Base-by-base conservation (phyloP, 2,329 filamentous ascomycete species). In the Pyrenophora graminea region DNA sequence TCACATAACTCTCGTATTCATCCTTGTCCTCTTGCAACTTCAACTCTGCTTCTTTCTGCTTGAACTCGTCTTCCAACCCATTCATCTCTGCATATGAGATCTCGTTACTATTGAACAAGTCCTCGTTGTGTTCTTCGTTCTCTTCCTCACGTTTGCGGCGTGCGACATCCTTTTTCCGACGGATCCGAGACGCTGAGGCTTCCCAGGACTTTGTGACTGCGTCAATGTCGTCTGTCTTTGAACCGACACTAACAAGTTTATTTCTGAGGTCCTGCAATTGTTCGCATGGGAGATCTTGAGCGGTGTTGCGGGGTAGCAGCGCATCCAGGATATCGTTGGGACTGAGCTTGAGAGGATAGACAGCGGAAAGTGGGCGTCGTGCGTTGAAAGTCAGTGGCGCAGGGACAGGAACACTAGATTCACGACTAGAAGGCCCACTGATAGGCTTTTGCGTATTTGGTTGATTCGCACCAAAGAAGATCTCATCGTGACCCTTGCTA, bases 61-160 rank as follows among this genome's bases (percentile, higher is more conserved):
- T 80, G 58, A 82, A 82, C 25, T 82, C 80, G 41, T 80, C 76
- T 60, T 84, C 82, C 8, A 84, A 69, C 13, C 74, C 74, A 32
- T 77, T 78, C 58, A 84, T 81, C 41, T 84, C 81, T 10, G 80
- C 80, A 63, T 84, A 84, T 0, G 80, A 80, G 38, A 84, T 83
- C 56, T 82, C 78, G 47, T 83, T 77, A 41, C 76, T 76, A 55
- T 84, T 79, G 69, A 83, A 84, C 1, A 84, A 71, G 1, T 75
- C 73, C 55, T 84, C 79, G 27, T 81, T 81, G 40, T 76, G 74
- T n/a, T 69, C 70, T 58, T 83, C 80, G 2, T 76, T 79, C 54
- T 81, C 77, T 47, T 80, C 77, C 62, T 81, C 79, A 12, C 82
- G 78, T 45, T 67, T 67, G 51, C 74, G 73, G 3, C 80, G 79